A percentile compares a stretch with the other conserved stretches of the same genome.
These are phyloP conservation scores for Lactarius akahatsu DNA, from an alignment of 768 basidiomycete species.

Conservation along the genomic window DNA sequence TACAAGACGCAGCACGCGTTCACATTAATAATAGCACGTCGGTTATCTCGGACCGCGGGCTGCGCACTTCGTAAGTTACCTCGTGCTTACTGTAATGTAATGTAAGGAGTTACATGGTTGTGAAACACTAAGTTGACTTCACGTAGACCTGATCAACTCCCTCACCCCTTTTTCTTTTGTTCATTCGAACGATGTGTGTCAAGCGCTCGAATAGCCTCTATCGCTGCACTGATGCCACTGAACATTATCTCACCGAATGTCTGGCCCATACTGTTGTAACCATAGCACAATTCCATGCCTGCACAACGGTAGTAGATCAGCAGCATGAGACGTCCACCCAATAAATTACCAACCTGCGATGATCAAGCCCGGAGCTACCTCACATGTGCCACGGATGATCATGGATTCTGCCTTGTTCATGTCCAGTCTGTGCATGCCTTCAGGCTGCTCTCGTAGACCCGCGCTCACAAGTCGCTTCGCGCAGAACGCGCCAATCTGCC, in stretches of 20 bases:
- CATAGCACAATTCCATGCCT: slow-evolving; percentile 86
- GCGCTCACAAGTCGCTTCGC: slow-evolving; percentile 76
- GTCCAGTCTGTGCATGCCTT: slow-evolving; percentile 78
- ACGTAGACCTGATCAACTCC: background rate
- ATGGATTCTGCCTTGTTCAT: slow-evolving; percentile 81
- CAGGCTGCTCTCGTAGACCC: slow-evolving; percentile 69
- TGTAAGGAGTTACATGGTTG: background rate
- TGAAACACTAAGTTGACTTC: background rate
- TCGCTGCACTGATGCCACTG: slow-evolving; percentile 70
- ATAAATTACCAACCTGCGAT: slow-evolving; percentile 55
- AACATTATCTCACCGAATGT: slow-evolving; percentile 82
- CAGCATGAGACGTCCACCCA: background rate
- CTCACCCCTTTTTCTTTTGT: background rate
- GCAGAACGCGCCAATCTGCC: slow-evolving; percentile 78
- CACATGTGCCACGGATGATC: slow-evolving; percentile 75
- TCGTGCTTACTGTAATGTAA: background rate
- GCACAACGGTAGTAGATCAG: slow-evolving; percentile 19
- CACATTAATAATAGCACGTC: background rate
- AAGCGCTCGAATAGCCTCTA: slow-evolving; percentile 57
- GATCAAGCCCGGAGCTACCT: slow-evolving; percentile 72
- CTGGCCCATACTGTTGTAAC: slow-evolving; percentile 65
- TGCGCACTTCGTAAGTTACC: background rate
- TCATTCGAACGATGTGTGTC: slow-evolving; percentile 39
- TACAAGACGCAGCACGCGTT: too few relatives aligned
- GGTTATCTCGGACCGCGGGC: background rate